These are phyloP conservation scores for Vickermania spadyakhi DNA, from an alignment of 208 protist species.

Conservation along the genomic window DNA sequence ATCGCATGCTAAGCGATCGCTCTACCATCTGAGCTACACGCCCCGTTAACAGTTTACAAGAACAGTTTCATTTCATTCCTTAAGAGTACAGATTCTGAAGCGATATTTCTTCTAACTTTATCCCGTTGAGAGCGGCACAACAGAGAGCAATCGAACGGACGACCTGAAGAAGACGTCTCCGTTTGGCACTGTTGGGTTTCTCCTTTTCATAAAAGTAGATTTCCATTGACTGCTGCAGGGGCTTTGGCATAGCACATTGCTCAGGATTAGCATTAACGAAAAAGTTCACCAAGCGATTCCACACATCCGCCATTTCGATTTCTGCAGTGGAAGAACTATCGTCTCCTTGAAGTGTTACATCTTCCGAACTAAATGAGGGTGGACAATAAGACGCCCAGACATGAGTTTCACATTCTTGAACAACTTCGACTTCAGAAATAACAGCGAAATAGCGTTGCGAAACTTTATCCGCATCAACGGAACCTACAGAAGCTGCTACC, in stretches of 20 bases:
- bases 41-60: constrained; percentile 25
- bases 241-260: no score
- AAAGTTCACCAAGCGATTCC: no score
- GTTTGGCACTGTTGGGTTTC: no score
- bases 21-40: constrained; percentile 92
- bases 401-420: background rate
- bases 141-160: background rate
- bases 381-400: no score
- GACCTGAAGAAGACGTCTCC: background rate
- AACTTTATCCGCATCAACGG: no score
- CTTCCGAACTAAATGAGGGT: no score
- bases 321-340: no score
- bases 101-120: background rate
- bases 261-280: no score
- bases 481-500: constrained; percentile 13
- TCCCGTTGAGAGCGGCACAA: background rate
- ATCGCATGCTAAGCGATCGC: constrained; percentile 90
- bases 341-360: no score
- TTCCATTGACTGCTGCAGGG: background rate
- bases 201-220: no score
- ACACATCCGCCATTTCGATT: no score
- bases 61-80: background rate
- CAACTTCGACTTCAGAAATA: background rate
- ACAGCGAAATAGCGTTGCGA: background rate
- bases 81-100: no score